Evolutionary conservation across 1,139 yeast species (phyloP).

Genomic region (Pneumocystis sp.): DNA sequence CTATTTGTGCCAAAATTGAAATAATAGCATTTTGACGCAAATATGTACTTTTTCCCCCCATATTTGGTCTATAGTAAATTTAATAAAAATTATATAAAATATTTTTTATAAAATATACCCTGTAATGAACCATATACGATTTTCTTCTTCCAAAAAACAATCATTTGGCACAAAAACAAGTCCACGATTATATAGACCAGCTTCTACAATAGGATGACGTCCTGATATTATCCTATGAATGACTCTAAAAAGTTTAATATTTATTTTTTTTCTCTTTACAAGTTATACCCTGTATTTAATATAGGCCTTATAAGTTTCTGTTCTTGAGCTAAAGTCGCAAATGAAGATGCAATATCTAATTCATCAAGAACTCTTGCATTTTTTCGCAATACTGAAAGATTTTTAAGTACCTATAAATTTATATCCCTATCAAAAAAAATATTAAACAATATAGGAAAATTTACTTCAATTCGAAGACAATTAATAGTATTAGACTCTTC

Average conservation of each 20-base stretch:
- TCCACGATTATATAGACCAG: constrained; percentile 37
- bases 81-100: not conserved
- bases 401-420: constrained; percentile 18
- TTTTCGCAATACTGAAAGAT: constrained; percentile 31
- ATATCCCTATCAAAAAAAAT: not conserved
- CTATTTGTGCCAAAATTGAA: constrained; percentile 32
- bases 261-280: not conserved
- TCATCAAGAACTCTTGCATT: constrained; percentile 41
- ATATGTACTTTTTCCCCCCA: constrained; percentile 95
- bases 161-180: constrained; percentile 52
- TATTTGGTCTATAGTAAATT: constrained; percentile 41
- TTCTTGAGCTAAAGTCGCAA: constrained; percentile 56
- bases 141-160: constrained; percentile 30
- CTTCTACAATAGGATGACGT: constrained; percentile 80
- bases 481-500: constrained; percentile 37
- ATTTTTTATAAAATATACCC: constrained; percentile 30
- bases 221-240: constrained; percentile 33
- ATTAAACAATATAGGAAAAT: constrained; percentile 1
- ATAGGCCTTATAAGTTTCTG: constrained; percentile 50
- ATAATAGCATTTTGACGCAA: constrained; percentile 77
- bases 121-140: constrained; percentile 55
- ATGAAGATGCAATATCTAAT: constrained; percentile 59
- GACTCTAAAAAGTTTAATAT: not conserved
- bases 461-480: constrained; percentile 28
- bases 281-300: constrained; percentile 35